Evolutionary conservation across 106 monocot genomes (phyloP).

Genomic region (Gastrodia elata): DNA sequence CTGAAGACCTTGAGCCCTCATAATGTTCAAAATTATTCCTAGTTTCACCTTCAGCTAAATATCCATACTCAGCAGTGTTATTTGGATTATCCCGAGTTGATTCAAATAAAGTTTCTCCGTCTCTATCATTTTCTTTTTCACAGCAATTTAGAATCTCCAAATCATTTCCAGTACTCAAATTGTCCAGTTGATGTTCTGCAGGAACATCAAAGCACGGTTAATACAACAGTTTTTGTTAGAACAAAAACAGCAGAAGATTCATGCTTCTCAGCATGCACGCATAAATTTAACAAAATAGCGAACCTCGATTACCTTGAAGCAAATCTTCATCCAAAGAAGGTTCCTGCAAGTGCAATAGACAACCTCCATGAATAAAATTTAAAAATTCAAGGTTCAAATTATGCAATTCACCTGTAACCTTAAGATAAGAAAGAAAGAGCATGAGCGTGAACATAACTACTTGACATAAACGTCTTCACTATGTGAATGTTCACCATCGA

Average conservation of each 20-base stretch:
- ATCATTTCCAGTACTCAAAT: not conserved
- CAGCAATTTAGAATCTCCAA: constrained; percentile 4
- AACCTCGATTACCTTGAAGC: not conserved
- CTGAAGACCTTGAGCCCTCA: constrained; percentile 20
- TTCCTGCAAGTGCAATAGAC: constrained; percentile 8
- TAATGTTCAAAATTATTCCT: constrained; percentile 10
- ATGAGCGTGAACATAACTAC: constrained; percentile 5
- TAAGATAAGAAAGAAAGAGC: not conserved
- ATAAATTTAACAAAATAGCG: not conserved
- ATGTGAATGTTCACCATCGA: constrained; percentile 1
- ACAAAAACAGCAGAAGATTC: not conserved
- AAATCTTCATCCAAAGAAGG: constrained; percentile 5
- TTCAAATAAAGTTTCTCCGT: constrained; percentile 6
- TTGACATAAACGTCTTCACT: constrained; percentile 1
- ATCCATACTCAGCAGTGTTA: not conserved
- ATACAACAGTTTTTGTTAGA: no score
- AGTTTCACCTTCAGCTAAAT: constrained; percentile 4
- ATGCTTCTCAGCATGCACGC: not conserved
- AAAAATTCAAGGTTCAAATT: not conserved
- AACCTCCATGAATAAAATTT: not conserved
- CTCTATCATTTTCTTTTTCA: constrained; percentile 5
- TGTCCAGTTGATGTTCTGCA: not conserved
- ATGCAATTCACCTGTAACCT: not conserved
- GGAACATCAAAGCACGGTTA: not conserved
- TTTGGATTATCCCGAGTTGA: not conserved